Evolutionary conservation across 179 eudicot species (phyloP), one percentile per base, ranked within the genome.

Genomic region (Spinacia oleracea): DNA sequence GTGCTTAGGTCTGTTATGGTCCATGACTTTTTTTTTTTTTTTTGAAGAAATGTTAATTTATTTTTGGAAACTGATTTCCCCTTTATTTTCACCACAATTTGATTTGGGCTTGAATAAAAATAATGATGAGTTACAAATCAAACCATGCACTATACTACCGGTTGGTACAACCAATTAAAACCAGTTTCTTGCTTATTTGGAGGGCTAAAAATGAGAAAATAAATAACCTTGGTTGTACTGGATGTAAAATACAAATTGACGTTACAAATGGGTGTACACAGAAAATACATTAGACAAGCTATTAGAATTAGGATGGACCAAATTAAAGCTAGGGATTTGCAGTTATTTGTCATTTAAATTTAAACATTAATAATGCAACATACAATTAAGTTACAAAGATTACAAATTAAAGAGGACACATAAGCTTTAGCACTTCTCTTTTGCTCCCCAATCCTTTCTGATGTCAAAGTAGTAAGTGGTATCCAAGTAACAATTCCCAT

Each of bases 391-490:
- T 76, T 25, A 63, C 10, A 42, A 15, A 35, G 4, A 18, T 58
- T 35, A 35, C 40, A 79, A n/a, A 46, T 23, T 4, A 31, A 40
- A 25, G 43, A 10, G 25, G n/a, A n/a, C n/a, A 60, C 32, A 35
- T 23, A 25, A 43, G 8, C 9, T 40, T 35, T 25, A 79, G 53
- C 74, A 43, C 51, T 83, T 80, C 65, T 73, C 81, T 59, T 29
- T 69, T 8, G 79, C 60, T 53, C 85, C 88, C 88, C 88, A 85
- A 18, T 83, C 85, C 82, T 85, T 85, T 83, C 83, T 78, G 72
- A 85, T 85, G 75, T 85, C 88, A 81, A 85, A 85, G 65, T 85
- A 83, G 84, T 85, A 85, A 43, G 80, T 85, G 58, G 82, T 78
- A 35, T 85, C 88, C 70, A 85, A 81, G 70, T 83, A 83, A 35